Conservation (phyloP, 495 filamentous ascomycete species). For the Penicillium silybi region DNA sequence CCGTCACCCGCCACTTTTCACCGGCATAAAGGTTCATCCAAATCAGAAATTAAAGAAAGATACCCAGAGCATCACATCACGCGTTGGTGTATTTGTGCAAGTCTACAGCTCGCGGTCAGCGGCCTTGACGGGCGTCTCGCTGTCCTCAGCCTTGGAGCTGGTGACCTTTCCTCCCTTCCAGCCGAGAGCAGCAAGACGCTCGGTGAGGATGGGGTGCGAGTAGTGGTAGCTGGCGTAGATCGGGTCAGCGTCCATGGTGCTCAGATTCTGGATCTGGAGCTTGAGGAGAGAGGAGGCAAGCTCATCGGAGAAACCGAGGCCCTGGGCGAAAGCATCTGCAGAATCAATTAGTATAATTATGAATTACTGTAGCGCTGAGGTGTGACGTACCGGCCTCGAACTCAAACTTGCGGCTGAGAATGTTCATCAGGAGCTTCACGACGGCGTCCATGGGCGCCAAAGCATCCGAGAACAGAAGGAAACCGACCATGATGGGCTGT, state of each 20-base stretch:
- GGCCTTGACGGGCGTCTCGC: constrained; percentile 51
- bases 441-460: constrained; percentile 86
- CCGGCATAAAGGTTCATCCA: constrained; percentile 7
- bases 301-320: constrained; percentile 79
- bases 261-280: constrained; percentile 95
- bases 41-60: constrained; percentile 5
- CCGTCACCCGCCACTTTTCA: background rate
- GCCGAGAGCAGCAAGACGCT: constrained; percentile 83
- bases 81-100: background rate
- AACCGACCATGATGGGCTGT: constrained; percentile 91
- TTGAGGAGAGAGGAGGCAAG: constrained; percentile 88
- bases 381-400: constrained; percentile 77
- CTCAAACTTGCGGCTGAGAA: constrained; percentile 88
- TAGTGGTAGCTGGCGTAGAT: constrained; percentile 97
- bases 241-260: constrained; percentile 98
- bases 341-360: background rate
- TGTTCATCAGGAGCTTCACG: constrained; percentile 92
- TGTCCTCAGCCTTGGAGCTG: constrained; percentile 45
- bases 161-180: constrained; percentile 67
- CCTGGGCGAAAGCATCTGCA: constrained; percentile 73
- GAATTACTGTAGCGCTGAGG: background rate
- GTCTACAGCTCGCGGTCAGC: constrained; percentile 55
- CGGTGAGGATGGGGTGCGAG: constrained; percentile 93
- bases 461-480: constrained; percentile 93
- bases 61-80: background rate